Base-by-base conservation (phyloP, 2,329 filamentous ascomycete species). In the Ambrosiella cleistominuta region DNA sequence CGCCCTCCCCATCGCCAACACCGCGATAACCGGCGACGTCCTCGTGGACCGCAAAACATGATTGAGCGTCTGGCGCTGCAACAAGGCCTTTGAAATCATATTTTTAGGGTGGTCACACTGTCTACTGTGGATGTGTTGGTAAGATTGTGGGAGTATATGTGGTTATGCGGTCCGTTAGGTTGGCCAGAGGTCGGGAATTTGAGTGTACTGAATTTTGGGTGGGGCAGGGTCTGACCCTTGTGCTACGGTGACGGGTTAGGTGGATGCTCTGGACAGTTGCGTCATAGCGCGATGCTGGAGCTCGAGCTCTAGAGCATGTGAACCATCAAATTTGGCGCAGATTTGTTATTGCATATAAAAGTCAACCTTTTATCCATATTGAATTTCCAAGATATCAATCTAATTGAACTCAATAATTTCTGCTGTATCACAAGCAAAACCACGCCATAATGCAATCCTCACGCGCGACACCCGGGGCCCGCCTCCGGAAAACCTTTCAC, bases 401-500 rank as follows among this genome's bases (percentile, higher is more conserved):
- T 27, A 27, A 27, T 27, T 27, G 27, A 8, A 5, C 11, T n/a
- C n/a, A 42, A 42, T 42, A 42, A 11, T 1, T 11, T 42, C 40
- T 42, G n/a, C n/a, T 5, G 40, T 12, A 42, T 42, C 40, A 11
- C 11, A 42, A n/a, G 4, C n/a, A 42, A 42, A 42, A 11, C 13
- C 8, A 13, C 9, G 11, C 13, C 11, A 47, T 3, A 8, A 40
- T 15, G 51, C 35, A 53, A 38, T 40, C 1, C 15, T 56, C 40
- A 11, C 44, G 54, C 6, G 54, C 8, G 7, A 40, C n/a, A 19
- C 54, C 59, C 7, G 55, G 59, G 45, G 73, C 85, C 56, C 82
- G 86, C 62, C 73, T 93, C 50, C 83, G 89, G 65, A 84, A 79
- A 65, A 84, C 86, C 7, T 93, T 94, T 70, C 79, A 78, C 61